These are phyloP conservation scores for Penstemon newberryi DNA, from an alignment of 257 asterid species.

Conservation along the genomic window DNA sequence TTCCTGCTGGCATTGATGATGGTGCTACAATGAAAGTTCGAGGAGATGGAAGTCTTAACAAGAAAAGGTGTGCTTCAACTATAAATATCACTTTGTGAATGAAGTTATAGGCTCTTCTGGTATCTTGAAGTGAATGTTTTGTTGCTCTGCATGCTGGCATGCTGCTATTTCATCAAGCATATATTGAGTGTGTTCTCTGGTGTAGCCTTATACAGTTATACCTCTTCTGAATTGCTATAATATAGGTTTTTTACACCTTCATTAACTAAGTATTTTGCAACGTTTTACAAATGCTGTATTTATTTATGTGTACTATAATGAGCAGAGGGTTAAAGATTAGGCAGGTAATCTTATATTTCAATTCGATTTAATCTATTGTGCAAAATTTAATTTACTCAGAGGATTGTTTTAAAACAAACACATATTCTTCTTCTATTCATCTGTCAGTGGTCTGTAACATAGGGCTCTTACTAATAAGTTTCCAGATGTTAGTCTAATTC, in stretches of 20 bases:
- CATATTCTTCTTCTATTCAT: slow-evolving; percentile 10
- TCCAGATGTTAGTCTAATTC: slow-evolving; percentile 9
- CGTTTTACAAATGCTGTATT: not conserved
- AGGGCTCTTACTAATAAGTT: not conserved
- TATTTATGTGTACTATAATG: slow-evolving; percentile 20
- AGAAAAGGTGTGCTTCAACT: slow-evolving; percentile 51
- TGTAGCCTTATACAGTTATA: not conserved
- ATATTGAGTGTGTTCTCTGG: slow-evolving; percentile 11
- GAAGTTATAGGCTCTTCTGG: slow-evolving; percentile 19
- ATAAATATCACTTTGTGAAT: slow-evolving; percentile 16
- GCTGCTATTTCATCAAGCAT: not conserved
- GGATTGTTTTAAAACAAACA: slow-evolving; percentile 12
- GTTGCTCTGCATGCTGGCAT: not conserved
- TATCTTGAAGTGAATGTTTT: slow-evolving; percentile 19
- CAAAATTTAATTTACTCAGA: slow-evolving; percentile 12
- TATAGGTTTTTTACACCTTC: slow-evolving; percentile 16
- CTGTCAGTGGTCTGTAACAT: not conserved
- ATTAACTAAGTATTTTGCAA: not conserved
- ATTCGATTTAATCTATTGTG: not conserved
- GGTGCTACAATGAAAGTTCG: slow-evolving; percentile 79
- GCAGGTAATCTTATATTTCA: not conserved
- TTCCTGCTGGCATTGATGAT: slow-evolving; percentile 84
- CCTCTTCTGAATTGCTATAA: slow-evolving; percentile 13
- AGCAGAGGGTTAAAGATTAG: slow-evolving; percentile 2
- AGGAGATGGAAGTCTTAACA: slow-evolving; percentile 91